These are phyloP conservation scores for Ceratocystis colombiana DNA, from an alignment of 2,329 filamentous ascomycete genomes.

Conservation along the genomic window DNA sequence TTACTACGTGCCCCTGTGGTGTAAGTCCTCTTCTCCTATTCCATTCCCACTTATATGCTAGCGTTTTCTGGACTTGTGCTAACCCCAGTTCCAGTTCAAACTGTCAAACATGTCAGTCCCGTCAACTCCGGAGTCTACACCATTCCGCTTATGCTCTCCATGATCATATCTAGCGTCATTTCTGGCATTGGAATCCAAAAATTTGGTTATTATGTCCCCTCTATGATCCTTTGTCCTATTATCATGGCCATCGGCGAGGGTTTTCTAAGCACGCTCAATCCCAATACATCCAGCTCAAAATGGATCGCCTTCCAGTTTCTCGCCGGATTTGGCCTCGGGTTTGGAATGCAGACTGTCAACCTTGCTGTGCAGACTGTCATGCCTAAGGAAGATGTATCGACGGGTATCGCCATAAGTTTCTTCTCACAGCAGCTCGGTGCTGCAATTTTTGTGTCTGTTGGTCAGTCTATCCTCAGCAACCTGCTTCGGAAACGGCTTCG, in stretches of 20 bases:
- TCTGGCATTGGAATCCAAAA: constrained; percentile 42
- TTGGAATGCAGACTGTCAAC: constrained; percentile 48
- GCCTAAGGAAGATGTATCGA: constrained; percentile 43
- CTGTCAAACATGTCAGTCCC: constrained; percentile 43
- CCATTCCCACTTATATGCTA: constrained; percentile 24
- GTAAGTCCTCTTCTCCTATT: constrained; percentile 33
- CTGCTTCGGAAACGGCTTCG: constrained; percentile 36
- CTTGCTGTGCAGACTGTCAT: constrained; percentile 49
- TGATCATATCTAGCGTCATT: constrained; percentile 43
- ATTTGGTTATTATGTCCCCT: constrained; percentile 51
- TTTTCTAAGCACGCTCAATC: constrained; percentile 47
- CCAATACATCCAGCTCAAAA: constrained; percentile 37
- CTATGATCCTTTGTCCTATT: constrained; percentile 44
- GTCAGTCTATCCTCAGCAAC: constrained; percentile 45
- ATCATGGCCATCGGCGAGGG: constrained; percentile 46
- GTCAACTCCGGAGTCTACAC: constrained; percentile 49
- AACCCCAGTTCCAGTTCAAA: constrained; percentile 38
- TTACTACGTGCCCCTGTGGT: constrained; percentile 48
- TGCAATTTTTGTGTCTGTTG: constrained; percentile 48
- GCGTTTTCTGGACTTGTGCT: not conserved
- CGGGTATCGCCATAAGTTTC: constrained; percentile 46
- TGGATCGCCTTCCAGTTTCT: constrained; percentile 54
- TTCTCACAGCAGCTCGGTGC: constrained; percentile 51
- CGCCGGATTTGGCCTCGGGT: constrained; percentile 48
- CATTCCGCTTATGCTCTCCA: constrained; percentile 46